Evolutionary conservation across 805 yeast species (phyloP).

Genomic region (Candida bentonensis): DNA sequence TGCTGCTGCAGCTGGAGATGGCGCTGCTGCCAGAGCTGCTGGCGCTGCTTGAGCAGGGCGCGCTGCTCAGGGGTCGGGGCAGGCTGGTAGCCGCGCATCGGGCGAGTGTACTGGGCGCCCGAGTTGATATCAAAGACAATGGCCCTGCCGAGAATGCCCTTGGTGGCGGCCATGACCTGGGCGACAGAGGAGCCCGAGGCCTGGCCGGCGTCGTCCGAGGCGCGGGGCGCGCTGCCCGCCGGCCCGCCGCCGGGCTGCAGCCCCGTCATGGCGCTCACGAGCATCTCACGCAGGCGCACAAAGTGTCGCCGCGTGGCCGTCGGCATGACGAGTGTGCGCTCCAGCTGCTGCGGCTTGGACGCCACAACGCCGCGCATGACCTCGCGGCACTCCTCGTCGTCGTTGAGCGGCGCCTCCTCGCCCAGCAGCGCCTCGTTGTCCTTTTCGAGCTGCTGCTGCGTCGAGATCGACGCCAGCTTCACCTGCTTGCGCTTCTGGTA

Average conservation of each 20-base stretch:
- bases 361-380: conserved; percentile 74
- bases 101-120: conserved; percentile 17
- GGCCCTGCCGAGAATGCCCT: conserved; percentile 21
- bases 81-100: conserved; percentile 10
- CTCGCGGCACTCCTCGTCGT: conserved; percentile 82
- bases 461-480: conserved; percentile 43
- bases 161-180: conserved; percentile 19
- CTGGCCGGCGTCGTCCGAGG: conserved; percentile 2
- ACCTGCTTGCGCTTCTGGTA: conserved; percentile 91
- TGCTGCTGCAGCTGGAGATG: neutral
- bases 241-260: conserved; percentile 28
- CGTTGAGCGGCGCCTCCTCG: conserved; percentile 38
- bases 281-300: conserved; percentile 75
- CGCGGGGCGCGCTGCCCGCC: conserved; percentile 3
- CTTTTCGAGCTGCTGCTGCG: conserved; percentile 23
- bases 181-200: conserved; percentile 7
- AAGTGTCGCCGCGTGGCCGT: conserved; percentile 53
- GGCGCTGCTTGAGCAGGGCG: neutral
- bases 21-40: neutral
- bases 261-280: conserved; percentile 61
- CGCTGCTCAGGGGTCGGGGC: neutral
- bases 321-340: conserved; percentile 52
- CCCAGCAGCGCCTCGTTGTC: conserved; percentile 18
- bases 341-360: conserved; percentile 70
- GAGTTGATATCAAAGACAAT: conserved; percentile 18